Evolutionary conservation across 1,284 basidiomycete genomes (phyloP), one percentile per base, ranked within the genome.

Genomic region (Grifola frondosa): DNA sequence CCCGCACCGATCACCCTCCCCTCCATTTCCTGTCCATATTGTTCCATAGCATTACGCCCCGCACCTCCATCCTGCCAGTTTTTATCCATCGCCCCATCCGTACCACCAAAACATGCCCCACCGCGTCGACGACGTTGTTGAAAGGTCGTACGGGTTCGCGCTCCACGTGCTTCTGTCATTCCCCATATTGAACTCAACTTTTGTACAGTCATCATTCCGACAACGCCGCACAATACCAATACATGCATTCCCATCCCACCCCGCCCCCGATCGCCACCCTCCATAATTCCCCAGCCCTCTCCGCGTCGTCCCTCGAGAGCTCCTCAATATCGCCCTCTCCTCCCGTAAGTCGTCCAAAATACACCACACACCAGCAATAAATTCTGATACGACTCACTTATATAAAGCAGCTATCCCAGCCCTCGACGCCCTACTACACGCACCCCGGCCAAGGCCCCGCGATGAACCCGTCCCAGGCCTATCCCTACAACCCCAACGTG

Each of bases 201-300:
- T 52, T 40, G 46, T 44, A 47, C 57, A 73, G 71, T 37, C 72
- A 68, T 57, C 60, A 67, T 44, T 63, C 68, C 52, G 68, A 71
- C 43, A 67, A 68, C 53, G 65, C 63, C 51, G 61, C 61, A 41
- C 49, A 58, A 45, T 65, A 68, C 53, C 62, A 63, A 51, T 63
- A 59, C 52, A 62, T 68, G 52, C 71, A 69, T 62, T 68, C 67
- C 42, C 66, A 69, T 37, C 71, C 74, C 22, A 75, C 73, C 32
- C 77, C 79, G 7, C 75, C 77, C 1, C 77, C 79, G 48, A 77
- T 81, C 59, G 66, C 73, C 26, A 75, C 73, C 40, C 62, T 80
- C 42, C 66, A 78, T 37, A 77, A 82, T 56, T 83, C 82, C 0
- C 81, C 82, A 30, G 78, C 80, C 6, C 66, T 79, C 33, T 82